A percentile compares a stretch with the other conserved stretches of the same genome.
Conservation (phyloP, 345 rosid species). For the Eucalyptus melliodora region DNA sequence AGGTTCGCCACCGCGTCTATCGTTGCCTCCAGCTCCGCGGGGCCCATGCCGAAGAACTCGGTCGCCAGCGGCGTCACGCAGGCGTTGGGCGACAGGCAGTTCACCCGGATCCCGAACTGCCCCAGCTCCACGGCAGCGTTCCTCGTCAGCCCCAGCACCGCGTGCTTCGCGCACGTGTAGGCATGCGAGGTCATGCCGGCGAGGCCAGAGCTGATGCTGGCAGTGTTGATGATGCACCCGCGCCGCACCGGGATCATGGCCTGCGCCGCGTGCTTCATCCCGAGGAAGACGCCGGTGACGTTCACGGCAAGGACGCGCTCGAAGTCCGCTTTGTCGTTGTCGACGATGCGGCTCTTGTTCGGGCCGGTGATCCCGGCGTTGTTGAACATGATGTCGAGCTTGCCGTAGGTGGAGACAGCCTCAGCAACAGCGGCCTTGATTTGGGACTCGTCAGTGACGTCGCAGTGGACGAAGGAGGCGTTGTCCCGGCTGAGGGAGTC, state of each 20-base stretch:
- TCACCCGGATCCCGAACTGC: slow-evolving; percentile 38
- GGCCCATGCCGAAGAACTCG: slow-evolving; percentile 1
- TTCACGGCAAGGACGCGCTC: slow-evolving; percentile 22
- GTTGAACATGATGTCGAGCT: slow-evolving; percentile 31
- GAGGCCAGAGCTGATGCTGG: slow-evolving; percentile 9
- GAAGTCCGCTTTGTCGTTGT: slow-evolving; percentile 18
- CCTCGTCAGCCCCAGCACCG: slow-evolving; percentile 28
- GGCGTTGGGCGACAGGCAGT: slow-evolving; percentile 32
- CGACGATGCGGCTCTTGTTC: slow-evolving; percentile 10
- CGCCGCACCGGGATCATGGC: slow-evolving; percentile 19
- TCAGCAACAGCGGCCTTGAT: slow-evolving; percentile 5
- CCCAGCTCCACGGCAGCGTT: slow-evolving; percentile 37
- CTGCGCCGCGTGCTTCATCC: slow-evolving; percentile 27
- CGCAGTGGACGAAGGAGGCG: slow-evolving; percentile 10
- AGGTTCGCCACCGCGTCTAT: slow-evolving; percentile 2
- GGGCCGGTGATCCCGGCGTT: slow-evolving; percentile 18
- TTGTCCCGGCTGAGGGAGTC: neutral
- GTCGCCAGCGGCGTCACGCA: slow-evolving; percentile 26
- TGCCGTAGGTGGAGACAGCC: slow-evolving; percentile 15
- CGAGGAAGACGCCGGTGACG: slow-evolving; percentile 28
- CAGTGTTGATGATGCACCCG: slow-evolving; percentile 19
- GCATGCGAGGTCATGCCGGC: slow-evolving; percentile 18
- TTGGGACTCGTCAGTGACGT: slow-evolving; percentile 18
- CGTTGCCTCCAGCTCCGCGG: slow-evolving; percentile 6
- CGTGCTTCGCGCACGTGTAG: slow-evolving; percentile 34